These are phyloP conservation scores for Noccaea bulbosa DNA, from an alignment of 345 rosid species.

Conservation along the genomic window DNA sequence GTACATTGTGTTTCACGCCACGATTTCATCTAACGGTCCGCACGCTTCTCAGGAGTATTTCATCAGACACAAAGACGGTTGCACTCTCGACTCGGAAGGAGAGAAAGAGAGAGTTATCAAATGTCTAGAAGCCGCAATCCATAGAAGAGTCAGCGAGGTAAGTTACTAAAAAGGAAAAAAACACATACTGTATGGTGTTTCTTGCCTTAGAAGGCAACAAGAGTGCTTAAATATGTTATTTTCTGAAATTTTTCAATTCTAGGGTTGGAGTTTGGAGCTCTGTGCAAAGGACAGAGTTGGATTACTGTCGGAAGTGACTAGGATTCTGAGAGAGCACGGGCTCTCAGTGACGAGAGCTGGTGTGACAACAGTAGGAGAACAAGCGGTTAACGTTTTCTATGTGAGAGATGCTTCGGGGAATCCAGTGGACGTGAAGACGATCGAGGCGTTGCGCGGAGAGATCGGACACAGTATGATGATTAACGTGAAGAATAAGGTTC, in stretches of 20 bases:
- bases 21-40: constrained; percentile 73
- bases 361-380: constrained; percentile 81
- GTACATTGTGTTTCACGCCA: constrained; percentile 92
- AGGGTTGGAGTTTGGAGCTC: constrained; percentile 89
- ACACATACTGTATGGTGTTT: not conserved
- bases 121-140: constrained; percentile 90
- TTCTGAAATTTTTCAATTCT: constrained; percentile 21
- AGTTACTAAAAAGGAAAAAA: constrained; percentile 17
- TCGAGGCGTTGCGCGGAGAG: constrained; percentile 79
- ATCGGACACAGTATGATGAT: constrained; percentile 86
- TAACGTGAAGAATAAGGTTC: constrained; percentile 69
- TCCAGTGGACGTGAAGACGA: constrained; percentile 74
- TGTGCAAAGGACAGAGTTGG: constrained; percentile 90
- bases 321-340: constrained; percentile 86
- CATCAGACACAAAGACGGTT: constrained; percentile 93
- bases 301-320: constrained; percentile 80
- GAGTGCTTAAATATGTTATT: not conserved
- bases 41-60: constrained; percentile 87
- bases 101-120: constrained; percentile 86
- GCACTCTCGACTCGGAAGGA: constrained; percentile 76
- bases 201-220: constrained; percentile 36
- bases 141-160: constrained; percentile 91
- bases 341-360: constrained; percentile 83
- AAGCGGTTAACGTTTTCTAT: constrained; percentile 84
- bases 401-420: constrained; percentile 88